phyloP scores from a whole-genome alignment of 1,139 yeast genomes.

The Geotrichum carabidarum region DNA sequence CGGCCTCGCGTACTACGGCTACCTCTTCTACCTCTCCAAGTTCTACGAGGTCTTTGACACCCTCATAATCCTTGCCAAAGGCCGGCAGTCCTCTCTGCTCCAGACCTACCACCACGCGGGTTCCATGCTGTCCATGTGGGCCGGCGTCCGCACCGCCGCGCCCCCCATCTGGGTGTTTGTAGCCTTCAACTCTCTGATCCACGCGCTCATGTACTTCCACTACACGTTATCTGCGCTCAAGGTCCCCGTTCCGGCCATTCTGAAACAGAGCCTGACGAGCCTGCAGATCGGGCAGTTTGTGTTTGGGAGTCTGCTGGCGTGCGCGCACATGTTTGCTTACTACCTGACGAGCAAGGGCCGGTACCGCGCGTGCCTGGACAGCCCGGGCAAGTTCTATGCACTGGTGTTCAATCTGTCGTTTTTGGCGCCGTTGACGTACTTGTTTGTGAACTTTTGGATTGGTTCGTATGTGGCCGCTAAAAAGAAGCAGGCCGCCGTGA shows the following conservation, averaged over 20 bases:
- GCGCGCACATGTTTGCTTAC: constrained; percentile 56
- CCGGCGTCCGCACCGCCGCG: constrained; percentile 63
- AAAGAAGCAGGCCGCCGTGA: constrained; percentile 5
- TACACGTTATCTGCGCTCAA: constrained; percentile 60
- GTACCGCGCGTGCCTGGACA: constrained; percentile 52
- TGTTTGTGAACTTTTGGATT: constrained; percentile 65
- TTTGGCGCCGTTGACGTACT: constrained; percentile 63
- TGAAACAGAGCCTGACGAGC: constrained; percentile 59
- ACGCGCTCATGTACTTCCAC: constrained; percentile 71
- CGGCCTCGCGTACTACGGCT: constrained; percentile 58
- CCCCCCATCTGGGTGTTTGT: constrained; percentile 82
- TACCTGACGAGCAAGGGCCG: constrained; percentile 48
- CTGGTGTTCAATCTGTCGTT: constrained; percentile 58
- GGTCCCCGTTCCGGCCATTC: constrained; percentile 52
- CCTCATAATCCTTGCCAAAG: constrained; percentile 60
- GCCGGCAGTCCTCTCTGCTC: constrained; percentile 60
- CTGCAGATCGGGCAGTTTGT: constrained; percentile 69
- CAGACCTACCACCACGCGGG: constrained; percentile 80
- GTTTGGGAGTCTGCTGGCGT: constrained; percentile 66
- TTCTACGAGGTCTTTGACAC: constrained; percentile 73
- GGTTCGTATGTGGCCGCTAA: constrained; percentile 50
- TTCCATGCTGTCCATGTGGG: constrained; percentile 82
- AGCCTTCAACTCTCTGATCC: constrained; percentile 72
- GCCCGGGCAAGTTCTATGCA: constrained; percentile 62
- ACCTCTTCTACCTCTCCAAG: constrained; percentile 65